Evolutionary conservation across 2,329 filamentous ascomycete genomes (phyloP), one percentile per base, ranked within the genome.

Genomic region (Zarea fungicola): DNA sequence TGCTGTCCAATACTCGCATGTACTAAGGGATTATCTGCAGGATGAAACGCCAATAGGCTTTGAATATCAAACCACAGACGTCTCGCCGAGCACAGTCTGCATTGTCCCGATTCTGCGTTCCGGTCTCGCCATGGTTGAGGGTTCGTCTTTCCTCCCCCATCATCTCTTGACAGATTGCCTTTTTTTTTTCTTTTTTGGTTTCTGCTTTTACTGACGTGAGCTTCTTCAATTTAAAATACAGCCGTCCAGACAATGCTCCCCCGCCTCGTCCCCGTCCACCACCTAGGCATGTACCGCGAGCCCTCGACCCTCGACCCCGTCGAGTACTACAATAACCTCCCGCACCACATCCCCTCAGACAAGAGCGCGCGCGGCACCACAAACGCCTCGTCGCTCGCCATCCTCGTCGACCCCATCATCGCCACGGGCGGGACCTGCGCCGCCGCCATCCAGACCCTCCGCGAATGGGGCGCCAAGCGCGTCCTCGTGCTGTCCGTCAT

Each of bases 261-360:
- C 16, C 64, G 69, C 31, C 79, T 89, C 13, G 87, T 92, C 26
- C 85, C 90, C 6, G 81, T 96, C 55, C 90, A 97, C 72, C 92
- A 97, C 66, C 85, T 97, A 7, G 92, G 93, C 56, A 85, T 97
- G 62, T 97, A 92, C 76, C 89, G 91, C 62, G 91, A 96, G 65
- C 89, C 87, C 52, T 81, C 82, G 49, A 92, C 88, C 37, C 83
- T 96, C 49, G 83, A 89, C 60, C 89, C 91, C 3, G 91, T 96
- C 51, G 91, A 96, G 70, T 96, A 96, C 78, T 96, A 96, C 79
- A 96, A 96, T 76, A 96, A 96, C 69, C 83, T 96, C 18, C 90
- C 90, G 29, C 85, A 88, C 69, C 85, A 89, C 69, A 64, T 74
- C 32, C 62, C 73, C 58, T 48, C 19, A 32, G 60, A 61, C 39